Base-by-base conservation (phyloP, 2,329 filamentous ascomycete genomes). In the Exserohilum turcica region DNA sequence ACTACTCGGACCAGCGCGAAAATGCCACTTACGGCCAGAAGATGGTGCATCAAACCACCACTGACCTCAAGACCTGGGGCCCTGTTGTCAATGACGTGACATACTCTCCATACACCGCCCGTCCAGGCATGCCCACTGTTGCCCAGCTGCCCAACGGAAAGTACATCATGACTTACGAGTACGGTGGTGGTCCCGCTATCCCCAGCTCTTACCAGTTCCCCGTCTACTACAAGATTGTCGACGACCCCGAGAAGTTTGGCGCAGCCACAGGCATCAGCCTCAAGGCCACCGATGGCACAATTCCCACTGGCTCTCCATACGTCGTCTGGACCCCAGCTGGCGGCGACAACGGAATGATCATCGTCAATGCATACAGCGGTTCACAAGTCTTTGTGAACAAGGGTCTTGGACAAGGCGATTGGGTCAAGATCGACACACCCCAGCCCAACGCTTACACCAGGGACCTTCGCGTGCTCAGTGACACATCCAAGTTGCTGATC, bases 1-100 rank as follows among this genome's bases (percentile, higher is more conserved):
- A 88, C 77, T 90, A 90, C 76, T 86, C 86, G 1, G 88, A 90
- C 70, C 88, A 90, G 68, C 82, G 87, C 31, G 86, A 86, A 57
- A 80, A 85, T 57, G 55, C 67, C 1, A 76, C 76, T 1, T 78
- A 90, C 65, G 87, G 87, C 15, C 87, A 90, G 72, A 88, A 89
- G 66, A 78, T 90, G 33, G 80, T 84, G 2, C 86, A 90, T 70
- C 86, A 89, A 71, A 78, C 78, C 13, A 80, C 83, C 2, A 78
- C 73, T 1, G 84, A 90, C 64, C 77, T 89, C 16, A 72, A 77
- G 52, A 82, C 70, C 13, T 91, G 87, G 87, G 79, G 80, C 15
- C 66, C 78, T 0, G 76, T 82, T 3, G 80, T 87, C 43, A 79
- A 86, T 54, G 86, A 90, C 64, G 86, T 87, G 33, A 76, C 82